Base-by-base conservation (phyloP, 352 stramenopile genomes). In the Nannochloropsis limnetica region DNA sequence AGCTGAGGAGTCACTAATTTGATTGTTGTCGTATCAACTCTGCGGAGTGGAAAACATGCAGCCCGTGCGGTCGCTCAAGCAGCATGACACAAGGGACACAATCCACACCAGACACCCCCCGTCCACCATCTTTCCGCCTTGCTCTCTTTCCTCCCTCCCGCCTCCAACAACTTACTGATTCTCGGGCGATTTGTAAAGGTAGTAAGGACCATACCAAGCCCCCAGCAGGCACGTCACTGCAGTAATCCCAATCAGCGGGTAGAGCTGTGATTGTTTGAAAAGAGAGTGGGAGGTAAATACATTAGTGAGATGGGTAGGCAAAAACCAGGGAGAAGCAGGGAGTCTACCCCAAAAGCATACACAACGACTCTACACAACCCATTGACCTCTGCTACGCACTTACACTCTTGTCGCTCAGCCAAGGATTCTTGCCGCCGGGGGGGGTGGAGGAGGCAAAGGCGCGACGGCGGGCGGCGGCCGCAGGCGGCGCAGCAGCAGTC, bases 111-210 rank as follows among this genome's bases (percentile, higher is more conserved):
- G 32, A 44, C 3, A 44, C 3, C 3, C 3, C 9, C 32, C 3
- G 32, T 11, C 9, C 32, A 44, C 32, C 32, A 44, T 44, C 32
- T 44, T 44, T 9, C 17, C 8, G 11, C 37, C 17, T 49, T 14
- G 37, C 37, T 49, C 37, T 49, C 17, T 14, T 14, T 14, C 37
- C 11, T 14, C 17, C 37, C 37, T 14, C 37, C 17, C 8, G 8
- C 37, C 17, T 20, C 37, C 37, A 49, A 49, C 17, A 49, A 74
- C 61, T 74, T 74, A 74, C 61, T 74, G 61, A 15, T 74, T 74
- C 0, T 74, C 61, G 25, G 61, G 61, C 25, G 61, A 74, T 3
- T 14, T 74, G 61, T 74, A 74, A 3, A 31, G 20, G 22, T 74
- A 74, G 25, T 74, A 22, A 29, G 61, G 61, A 14, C 61, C 61